These are phyloP conservation scores for Ascochyta clinopodiicola DNA, from an alignment of 2,329 filamentous ascomycete genomes.

Conservation along the genomic window DNA sequence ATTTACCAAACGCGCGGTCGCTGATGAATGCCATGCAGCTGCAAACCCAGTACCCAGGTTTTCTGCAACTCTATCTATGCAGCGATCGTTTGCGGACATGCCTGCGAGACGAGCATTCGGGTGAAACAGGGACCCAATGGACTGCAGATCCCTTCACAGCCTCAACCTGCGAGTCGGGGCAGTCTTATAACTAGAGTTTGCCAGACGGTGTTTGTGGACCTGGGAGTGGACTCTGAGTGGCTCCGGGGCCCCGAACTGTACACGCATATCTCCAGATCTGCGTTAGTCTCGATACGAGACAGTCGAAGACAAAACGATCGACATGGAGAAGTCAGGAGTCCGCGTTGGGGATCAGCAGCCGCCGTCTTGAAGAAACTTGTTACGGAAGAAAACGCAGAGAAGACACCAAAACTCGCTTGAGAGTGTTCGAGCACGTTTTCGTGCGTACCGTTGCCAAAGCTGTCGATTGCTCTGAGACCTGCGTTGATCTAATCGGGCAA, in stretches of 20 bases:
- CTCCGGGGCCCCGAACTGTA: background rate
- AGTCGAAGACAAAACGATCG: constrained; percentile 1
- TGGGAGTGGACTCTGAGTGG: background rate
- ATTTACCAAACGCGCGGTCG: constrained; percentile 1
- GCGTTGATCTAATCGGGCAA: background rate
- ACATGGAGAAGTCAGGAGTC: background rate
- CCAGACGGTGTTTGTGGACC: background rate
- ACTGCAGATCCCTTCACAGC: constrained; percentile 11
- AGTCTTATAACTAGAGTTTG: background rate
- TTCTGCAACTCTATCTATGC: background rate
- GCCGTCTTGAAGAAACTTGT: background rate
- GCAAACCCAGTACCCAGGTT: constrained; percentile 2
- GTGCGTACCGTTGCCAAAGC: background rate
- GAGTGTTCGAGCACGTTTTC: background rate
- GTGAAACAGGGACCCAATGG: background rate
- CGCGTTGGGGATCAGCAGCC: background rate
- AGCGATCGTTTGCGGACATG: constrained; percentile 11
- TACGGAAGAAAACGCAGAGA: background rate
- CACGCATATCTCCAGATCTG: background rate
- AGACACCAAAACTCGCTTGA: background rate
- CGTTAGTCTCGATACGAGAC: constrained; percentile 9
- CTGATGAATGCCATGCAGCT: constrained; percentile 5
- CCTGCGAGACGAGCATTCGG: background rate
- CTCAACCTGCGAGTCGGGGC: background rate
- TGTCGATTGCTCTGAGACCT: background rate